Conservation (phyloP, 371 early-diverging fungal species). For the Circinella minor region DNA sequence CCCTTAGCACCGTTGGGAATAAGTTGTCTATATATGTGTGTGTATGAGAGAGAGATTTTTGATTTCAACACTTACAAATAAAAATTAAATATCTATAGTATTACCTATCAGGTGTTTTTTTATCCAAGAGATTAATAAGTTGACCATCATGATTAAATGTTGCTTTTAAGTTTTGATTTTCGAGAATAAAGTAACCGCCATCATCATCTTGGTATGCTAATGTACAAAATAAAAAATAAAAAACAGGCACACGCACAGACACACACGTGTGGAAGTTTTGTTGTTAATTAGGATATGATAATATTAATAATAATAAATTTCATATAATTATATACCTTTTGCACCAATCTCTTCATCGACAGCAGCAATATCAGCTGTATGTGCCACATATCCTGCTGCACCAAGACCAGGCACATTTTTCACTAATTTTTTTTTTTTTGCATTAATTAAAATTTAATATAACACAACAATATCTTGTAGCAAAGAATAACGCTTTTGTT, state of each 20-base stretch:
- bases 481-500: background rate
- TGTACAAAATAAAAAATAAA: background rate
- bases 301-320: background rate
- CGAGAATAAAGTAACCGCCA: conserved; percentile 58
- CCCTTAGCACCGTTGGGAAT: conserved; percentile 67
- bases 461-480: no score
- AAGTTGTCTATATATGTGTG: conserved; percentile 52
- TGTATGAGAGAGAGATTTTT: no score
- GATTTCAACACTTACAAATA: no score
- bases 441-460: background rate
- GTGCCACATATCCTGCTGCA: conserved; percentile 26
- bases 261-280: no score
- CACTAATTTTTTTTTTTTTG: conserved; percentile 19
- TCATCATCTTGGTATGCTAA: conserved; percentile 37
- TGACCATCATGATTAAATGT: conserved; percentile 76
- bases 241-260: background rate
- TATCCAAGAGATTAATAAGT: conserved; percentile 70
- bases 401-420: conserved; percentile 40
- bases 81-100: no score
- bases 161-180: conserved; percentile 73
- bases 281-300: background rate
- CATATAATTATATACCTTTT: conserved; percentile 19
- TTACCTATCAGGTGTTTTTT: conserved; percentile 45
- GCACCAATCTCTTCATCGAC: conserved; percentile 19
- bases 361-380: conserved; percentile 9